Evolutionary conservation across 306 rosid species (phyloP).

Genomic region (Erythrophleum fordii): DNA sequence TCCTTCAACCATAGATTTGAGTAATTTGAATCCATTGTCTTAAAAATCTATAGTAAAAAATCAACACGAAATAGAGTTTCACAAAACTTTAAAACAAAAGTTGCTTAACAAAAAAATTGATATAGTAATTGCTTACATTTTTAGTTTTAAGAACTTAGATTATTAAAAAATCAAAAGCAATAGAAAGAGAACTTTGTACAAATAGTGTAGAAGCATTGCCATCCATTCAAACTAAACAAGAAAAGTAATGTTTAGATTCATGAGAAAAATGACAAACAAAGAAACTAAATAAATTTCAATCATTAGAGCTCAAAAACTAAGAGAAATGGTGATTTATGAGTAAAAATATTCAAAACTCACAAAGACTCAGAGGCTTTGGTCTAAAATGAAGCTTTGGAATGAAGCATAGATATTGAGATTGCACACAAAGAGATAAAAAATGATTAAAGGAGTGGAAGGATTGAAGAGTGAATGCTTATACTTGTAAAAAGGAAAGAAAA

Average conservation of each 20-base stretch:
- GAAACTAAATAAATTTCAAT: constrained; percentile 32
- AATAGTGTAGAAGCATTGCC: not conserved
- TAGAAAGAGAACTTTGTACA: not conserved
- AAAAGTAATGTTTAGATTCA: not conserved
- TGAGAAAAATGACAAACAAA: not conserved
- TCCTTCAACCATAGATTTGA: constrained; percentile 53
- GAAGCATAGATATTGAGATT: constrained; percentile 52
- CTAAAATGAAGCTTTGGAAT: not conserved
- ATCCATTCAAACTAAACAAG: not conserved
- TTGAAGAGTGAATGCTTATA: constrained; percentile 24
- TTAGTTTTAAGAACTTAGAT: not conserved
- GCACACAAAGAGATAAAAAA: not conserved
- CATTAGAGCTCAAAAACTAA: not conserved
- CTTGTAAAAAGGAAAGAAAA: constrained; percentile 18
- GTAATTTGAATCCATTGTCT: not conserved
- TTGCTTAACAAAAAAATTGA: not conserved
- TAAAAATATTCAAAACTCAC: constrained; percentile 43
- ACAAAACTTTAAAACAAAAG: not conserved
- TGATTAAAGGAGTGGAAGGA: not conserved
- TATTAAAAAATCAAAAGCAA: not conserved
- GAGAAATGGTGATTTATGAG: constrained; percentile 26
- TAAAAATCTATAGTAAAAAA: not conserved
- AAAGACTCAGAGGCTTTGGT: constrained; percentile 8
- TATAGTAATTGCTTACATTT: not conserved
- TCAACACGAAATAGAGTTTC: not conserved